These are phyloP conservation scores for Boletus speciosus DNA, from an alignment of 768 basidiomycete genomes.

Conservation along the genomic window DNA sequence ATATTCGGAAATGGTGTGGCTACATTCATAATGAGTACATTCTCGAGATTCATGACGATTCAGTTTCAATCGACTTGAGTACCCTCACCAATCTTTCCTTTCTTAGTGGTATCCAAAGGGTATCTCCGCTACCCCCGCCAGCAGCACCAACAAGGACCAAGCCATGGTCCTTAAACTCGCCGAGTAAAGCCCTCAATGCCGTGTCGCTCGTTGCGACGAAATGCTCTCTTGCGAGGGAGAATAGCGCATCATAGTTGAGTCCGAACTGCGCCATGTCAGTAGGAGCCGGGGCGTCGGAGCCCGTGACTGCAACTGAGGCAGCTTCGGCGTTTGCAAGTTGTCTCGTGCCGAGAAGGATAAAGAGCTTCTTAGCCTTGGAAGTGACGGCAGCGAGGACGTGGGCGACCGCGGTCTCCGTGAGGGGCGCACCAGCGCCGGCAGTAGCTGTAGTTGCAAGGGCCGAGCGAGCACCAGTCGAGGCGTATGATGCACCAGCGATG, in stretches of 20 bases:
- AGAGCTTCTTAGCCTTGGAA: constrained; percentile 80
- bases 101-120: constrained; percentile 84
- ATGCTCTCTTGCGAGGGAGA: constrained; percentile 69
- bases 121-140: constrained; percentile 44
- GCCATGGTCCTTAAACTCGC: constrained; percentile 90
- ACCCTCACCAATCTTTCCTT: constrained; percentile 65
- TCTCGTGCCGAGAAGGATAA: constrained; percentile 61
- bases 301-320: constrained; percentile 3
- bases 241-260: constrained; percentile 63
- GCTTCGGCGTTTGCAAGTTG: constrained; percentile 60
- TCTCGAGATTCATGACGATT: constrained; percentile 12
- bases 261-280: constrained; percentile 45
- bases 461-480: constrained; percentile 27
- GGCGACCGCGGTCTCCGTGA: constrained; percentile 74
- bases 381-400: constrained; percentile 88
- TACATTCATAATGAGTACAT: neutral
- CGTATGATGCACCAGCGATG: constrained; percentile 47
- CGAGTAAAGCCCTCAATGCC: constrained; percentile 73
- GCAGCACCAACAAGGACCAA: constrained; percentile 56
- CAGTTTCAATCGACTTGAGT: constrained; percentile 30
- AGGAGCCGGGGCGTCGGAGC: constrained; percentile 4
- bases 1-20: neutral
- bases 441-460: constrained; percentile 26
- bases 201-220: constrained; percentile 91
- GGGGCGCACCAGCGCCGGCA: constrained; percentile 34